phyloP scores from a whole-genome alignment of 2,329 filamentous ascomycete species.

The Fusarium sp. region DNA sequence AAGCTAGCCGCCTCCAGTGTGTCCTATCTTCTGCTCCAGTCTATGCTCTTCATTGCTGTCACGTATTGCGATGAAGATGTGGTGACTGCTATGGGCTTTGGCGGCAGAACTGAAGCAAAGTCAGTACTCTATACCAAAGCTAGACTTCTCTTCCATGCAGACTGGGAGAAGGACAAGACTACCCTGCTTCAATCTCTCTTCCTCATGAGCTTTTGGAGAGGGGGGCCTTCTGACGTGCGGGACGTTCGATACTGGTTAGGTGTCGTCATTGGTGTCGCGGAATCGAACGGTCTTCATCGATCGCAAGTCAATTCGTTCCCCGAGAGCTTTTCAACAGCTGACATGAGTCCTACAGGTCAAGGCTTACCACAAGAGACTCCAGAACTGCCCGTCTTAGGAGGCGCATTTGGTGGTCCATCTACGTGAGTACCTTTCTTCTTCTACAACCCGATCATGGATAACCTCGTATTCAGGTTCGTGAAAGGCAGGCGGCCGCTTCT shows the following conservation, averaged over 20 bases:
- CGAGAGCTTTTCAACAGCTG: neutral
- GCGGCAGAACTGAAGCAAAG: slow-evolving; percentile 62
- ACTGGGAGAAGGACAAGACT: slow-evolving; percentile 63
- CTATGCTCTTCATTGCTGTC: slow-evolving; percentile 66
- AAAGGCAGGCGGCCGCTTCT: slow-evolving; percentile 52
- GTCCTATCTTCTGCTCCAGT: slow-evolving; percentile 63
- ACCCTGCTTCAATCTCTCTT: slow-evolving; percentile 64
- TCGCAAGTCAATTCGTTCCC: slow-evolving; percentile 40
- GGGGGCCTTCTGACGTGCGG: slow-evolving; percentile 59
- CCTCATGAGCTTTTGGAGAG: slow-evolving; percentile 67
- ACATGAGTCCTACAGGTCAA: slow-evolving; percentile 36
- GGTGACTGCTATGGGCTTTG: slow-evolving; percentile 59
- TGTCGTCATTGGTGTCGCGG: slow-evolving; percentile 62
- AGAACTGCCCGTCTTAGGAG: slow-evolving; percentile 53
- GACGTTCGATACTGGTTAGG: slow-evolving; percentile 64
- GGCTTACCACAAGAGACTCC: slow-evolving; percentile 43
- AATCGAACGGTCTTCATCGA: slow-evolving; percentile 61
- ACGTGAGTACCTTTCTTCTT: slow-evolving; percentile 50
- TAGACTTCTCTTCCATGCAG: slow-evolving; percentile 64
- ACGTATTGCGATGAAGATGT: slow-evolving; percentile 64
- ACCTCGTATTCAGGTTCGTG: slow-evolving; percentile 45
- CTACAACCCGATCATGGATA: neutral
- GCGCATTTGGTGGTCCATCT: slow-evolving; percentile 67
- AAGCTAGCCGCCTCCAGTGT: slow-evolving; percentile 55
- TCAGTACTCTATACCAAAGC: slow-evolving; percentile 62